Conservation (phyloP, 495 filamentous ascomycete genomes). For the Cryomyces minteri region DNA sequence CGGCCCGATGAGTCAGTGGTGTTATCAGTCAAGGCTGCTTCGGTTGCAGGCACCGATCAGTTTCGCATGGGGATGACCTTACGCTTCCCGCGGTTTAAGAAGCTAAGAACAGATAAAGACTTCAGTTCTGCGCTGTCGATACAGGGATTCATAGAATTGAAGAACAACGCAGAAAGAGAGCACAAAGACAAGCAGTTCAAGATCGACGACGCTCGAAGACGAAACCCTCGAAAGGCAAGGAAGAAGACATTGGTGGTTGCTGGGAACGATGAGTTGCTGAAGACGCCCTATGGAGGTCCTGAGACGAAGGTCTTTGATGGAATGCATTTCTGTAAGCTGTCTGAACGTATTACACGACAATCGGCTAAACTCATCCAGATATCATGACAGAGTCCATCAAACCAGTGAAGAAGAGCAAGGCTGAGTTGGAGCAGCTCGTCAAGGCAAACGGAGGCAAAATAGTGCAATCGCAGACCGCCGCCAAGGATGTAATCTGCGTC, state of each 20-base stretch:
- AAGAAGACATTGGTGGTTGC: conserved; percentile 61
- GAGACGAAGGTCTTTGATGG: conserved; percentile 49
- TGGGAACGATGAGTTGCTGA: conserved; percentile 36
- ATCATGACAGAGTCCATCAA: conserved; percentile 40
- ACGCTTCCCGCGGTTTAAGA: conserved; percentile 84
- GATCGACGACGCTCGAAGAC: conserved; percentile 37
- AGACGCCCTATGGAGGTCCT: conserved; percentile 33
- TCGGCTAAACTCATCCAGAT: conserved; percentile 20
- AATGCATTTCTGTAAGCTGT: conserved; percentile 53
- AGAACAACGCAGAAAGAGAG: conserved; percentile 51
- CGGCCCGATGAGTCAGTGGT: conserved; percentile 75
- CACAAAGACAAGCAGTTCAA: conserved; percentile 62
- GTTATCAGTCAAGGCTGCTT: conserved; percentile 78
- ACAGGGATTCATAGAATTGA: conserved; percentile 57
- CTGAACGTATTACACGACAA: conserved; percentile 15
- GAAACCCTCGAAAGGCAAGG: conserved; percentile 38
- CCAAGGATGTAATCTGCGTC: conserved; percentile 43
- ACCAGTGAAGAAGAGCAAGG: conserved; percentile 52
- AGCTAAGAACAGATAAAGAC: conserved; percentile 57
- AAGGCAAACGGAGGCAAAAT: conserved; percentile 78
- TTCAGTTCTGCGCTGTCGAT: conserved; percentile 69
- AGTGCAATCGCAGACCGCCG: conserved; percentile 49
- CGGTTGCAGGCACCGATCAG: conserved; percentile 48
- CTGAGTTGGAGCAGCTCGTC: conserved; percentile 66
- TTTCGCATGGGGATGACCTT: conserved; percentile 67